Percentiles rank a stretch among this genome's conserved stretches.
Evolutionary conservation across 768 basidiomycete genomes (phyloP).

Genomic region (Rhizopogon vesiculosus): DNA sequence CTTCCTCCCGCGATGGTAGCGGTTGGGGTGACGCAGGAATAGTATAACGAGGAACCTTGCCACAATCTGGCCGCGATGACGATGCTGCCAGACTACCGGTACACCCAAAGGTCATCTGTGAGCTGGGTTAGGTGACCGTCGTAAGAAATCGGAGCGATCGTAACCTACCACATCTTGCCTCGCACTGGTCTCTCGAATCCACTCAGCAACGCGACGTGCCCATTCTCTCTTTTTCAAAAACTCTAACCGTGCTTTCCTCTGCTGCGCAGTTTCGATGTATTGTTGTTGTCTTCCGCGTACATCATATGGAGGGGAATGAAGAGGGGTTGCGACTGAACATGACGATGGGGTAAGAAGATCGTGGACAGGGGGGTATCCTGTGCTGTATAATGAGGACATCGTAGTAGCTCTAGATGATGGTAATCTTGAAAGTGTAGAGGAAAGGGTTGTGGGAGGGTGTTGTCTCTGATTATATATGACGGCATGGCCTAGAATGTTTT

Average conservation of each 20-base stretch:
- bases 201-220: slow-evolving; percentile 34
- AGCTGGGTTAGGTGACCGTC: not conserved
- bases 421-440: slow-evolving; percentile 3
- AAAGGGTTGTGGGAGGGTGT: slow-evolving; percentile 5
- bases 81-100: not conserved
- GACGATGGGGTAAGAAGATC: not conserved
- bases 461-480: slow-evolving; percentile 5
- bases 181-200: slow-evolving; percentile 28
- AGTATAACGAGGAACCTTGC: not conserved
- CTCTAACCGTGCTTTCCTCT: slow-evolving; percentile 48
- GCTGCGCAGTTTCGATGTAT: slow-evolving; percentile 40
- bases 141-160: not conserved
- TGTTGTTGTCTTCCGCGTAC: slow-evolving; percentile 38
- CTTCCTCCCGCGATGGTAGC: slow-evolving; percentile 21
- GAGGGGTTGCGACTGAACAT: slow-evolving; percentile 19
- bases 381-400: not conserved
- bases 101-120: slow-evolving; percentile 17
- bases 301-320: slow-evolving; percentile 32
- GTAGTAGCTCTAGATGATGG: not conserved
- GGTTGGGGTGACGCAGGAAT: slow-evolving; percentile 12
- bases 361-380: slow-evolving; percentile 1
- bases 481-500: slow-evolving; percentile 4
- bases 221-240: slow-evolving; percentile 45
- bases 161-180: slow-evolving; percentile 20
- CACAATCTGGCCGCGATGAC: not conserved